Evolutionary conservation across 176 grass and related monocot species (phyloP).

Genomic region (Rhynchospora pubera): DNA sequence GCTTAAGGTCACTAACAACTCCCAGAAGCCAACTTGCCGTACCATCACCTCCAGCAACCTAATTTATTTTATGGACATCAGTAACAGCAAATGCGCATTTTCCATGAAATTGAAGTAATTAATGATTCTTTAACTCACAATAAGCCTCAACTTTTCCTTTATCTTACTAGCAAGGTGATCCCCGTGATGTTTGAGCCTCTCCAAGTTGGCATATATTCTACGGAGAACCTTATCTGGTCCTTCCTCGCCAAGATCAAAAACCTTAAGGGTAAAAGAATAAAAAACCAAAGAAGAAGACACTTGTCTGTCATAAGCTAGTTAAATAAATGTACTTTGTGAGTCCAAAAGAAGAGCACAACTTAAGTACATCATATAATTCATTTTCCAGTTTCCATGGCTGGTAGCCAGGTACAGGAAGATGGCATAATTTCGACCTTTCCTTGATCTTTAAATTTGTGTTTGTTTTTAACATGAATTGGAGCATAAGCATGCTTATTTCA

Average conservation of each 20-base stretch:
- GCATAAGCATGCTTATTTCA: neutral
- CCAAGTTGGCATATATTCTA: constrained; percentile 71
- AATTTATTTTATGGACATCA: constrained; percentile 11
- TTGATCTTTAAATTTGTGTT: neutral
- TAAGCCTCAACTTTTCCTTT: constrained; percentile 60
- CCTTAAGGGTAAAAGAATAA: constrained; percentile 34
- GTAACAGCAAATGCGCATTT: neutral
- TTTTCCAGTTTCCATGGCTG: neutral
- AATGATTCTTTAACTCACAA: constrained; percentile 49
- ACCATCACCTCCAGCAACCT: constrained; percentile 98
- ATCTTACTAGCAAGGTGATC: constrained; percentile 55
- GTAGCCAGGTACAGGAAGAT: neutral
- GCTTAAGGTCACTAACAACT: constrained; percentile 85
- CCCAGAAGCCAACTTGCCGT: constrained; percentile 96
- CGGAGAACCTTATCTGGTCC: constrained; percentile 80
- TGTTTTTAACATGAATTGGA: neutral
- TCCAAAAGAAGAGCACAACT: neutral
- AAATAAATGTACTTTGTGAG: neutral
- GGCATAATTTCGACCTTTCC: neutral
- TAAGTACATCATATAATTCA: neutral
- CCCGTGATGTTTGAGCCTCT: constrained; percentile 52
- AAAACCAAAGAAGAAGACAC: constrained; percentile 5
- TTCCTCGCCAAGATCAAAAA: constrained; percentile 83
- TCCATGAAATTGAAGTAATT: constrained; percentile 17
- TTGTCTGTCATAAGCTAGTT: constrained; percentile 12